Evolutionary conservation across 2,329 filamentous ascomycete species (phyloP).

Genomic region (Aureobasidium zeae): DNA sequence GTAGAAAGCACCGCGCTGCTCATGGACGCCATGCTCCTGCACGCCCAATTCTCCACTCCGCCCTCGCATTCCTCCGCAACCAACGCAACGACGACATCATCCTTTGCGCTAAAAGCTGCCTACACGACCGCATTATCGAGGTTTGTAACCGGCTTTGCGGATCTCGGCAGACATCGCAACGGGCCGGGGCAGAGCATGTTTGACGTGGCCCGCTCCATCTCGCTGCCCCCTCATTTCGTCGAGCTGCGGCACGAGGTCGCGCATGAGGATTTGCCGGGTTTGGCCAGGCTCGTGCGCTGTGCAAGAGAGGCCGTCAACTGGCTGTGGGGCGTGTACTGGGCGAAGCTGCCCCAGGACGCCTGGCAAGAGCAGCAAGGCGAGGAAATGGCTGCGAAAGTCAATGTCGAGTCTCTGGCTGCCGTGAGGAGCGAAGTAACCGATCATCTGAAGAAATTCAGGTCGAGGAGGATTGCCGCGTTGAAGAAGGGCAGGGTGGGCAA

Average conservation of each 20-base stretch:
- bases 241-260: slow-evolving; percentile 84
- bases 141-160: slow-evolving; percentile 72
- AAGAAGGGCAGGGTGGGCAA: slow-evolving; percentile 10
- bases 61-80: slow-evolving; percentile 51
- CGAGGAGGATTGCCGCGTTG: slow-evolving; percentile 2
- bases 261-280: slow-evolving; percentile 73
- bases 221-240: slow-evolving; percentile 69
- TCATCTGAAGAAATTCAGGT: slow-evolving; percentile 12
- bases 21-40: slow-evolving; percentile 58
- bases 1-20: slow-evolving; percentile 70
- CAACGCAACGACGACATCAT: slow-evolving; percentile 14
- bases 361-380: slow-evolving; percentile 16
- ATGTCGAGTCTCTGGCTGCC: not conserved
- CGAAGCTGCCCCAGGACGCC: slow-evolving; percentile 32
- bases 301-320: slow-evolving; percentile 63
- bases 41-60: slow-evolving; percentile 53
- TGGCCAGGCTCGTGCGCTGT: slow-evolving; percentile 62
- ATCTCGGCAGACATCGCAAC: slow-evolving; percentile 57
- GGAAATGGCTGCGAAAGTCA: not conserved
- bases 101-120: slow-evolving; percentile 45
- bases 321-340: slow-evolving; percentile 90
- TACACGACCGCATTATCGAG: slow-evolving; percentile 61
- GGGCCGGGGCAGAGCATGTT: slow-evolving; percentile 55
- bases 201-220: slow-evolving; percentile 57
- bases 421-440: slow-evolving; percentile 3